phyloP scores from a whole-genome alignment of 768 basidiomycete species.

The Lactarius tabidus region DNA sequence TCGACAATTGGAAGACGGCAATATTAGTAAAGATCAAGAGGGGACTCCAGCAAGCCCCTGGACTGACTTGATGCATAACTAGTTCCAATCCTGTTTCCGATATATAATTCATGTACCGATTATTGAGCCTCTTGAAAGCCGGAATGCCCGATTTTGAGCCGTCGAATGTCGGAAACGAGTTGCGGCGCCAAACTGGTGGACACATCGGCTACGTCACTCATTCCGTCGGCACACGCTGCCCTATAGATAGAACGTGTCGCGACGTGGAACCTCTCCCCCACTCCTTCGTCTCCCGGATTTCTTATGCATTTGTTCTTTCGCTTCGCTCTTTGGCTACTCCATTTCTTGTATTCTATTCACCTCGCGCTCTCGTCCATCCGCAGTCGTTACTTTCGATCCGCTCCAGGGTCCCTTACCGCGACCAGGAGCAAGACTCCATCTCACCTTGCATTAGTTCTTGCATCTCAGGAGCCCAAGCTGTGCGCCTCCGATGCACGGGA shows the following conservation, averaged over 20 bases:
- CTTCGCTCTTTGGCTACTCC: constrained; percentile 50
- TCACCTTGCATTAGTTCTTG: constrained; percentile 65
- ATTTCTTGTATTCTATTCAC: constrained; percentile 50
- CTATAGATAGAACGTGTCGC: constrained; percentile 3
- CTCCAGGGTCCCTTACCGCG: constrained; percentile 48
- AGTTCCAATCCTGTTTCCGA: background rate
- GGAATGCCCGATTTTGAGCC: background rate
- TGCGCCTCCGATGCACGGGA: constrained; percentile 37
- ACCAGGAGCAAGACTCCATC: constrained; percentile 54
- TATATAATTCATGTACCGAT: constrained; percentile 6
- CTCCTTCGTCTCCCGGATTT: background rate
- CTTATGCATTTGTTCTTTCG: constrained; percentile 44
- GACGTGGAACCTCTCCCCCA: background rate
- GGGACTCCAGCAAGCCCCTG: constrained; percentile 57
- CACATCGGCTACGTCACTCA: constrained; percentile 9
- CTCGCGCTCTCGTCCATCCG: constrained; percentile 41
- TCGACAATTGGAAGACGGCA: constrained; percentile 95
- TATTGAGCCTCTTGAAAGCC: background rate
- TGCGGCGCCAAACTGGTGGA: background rate
- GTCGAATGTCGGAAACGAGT: background rate
- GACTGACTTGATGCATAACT: constrained; percentile 25
- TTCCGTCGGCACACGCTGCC: background rate
- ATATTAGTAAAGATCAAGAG: constrained; percentile 90
- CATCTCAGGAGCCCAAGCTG: constrained; percentile 38
- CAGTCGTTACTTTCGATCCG: constrained; percentile 34